phyloP scores from a whole-genome alignment of 345 rosid genomes.

The Bruguiera sexangula region DNA sequence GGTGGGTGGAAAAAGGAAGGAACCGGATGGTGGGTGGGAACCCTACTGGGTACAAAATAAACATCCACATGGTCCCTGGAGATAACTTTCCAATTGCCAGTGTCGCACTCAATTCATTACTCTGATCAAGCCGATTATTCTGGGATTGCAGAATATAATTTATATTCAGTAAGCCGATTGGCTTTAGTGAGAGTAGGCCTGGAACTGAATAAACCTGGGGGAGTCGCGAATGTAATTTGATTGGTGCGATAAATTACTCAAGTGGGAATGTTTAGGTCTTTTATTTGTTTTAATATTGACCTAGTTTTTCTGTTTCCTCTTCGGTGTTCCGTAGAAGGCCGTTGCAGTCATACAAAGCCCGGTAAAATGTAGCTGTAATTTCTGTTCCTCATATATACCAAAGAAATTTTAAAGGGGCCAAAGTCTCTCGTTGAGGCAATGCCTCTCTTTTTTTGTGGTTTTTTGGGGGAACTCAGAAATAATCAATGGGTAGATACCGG shows the following conservation, averaged over 20 bases:
- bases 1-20: conserved; percentile 73
- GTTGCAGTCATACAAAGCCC: conserved; percentile 37
- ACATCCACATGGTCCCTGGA: conserved; percentile 75
- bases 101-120: conserved; percentile 9
- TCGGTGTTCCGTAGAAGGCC: conserved; percentile 39
- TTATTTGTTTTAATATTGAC: conserved; percentile 31
- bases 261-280: conserved; percentile 30
- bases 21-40: conserved; percentile 81
- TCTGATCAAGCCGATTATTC: conserved; percentile 23
- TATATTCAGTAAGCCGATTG: conserved; percentile 30
- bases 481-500: no score
- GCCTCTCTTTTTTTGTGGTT: accelerated
- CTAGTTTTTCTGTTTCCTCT: conserved; percentile 20
- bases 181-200: conserved; percentile 26
- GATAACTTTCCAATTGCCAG: conserved; percentile 20
- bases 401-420: conserved; percentile 26
- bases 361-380: conserved; percentile 43
- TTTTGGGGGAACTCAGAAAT: no score
- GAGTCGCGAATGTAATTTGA: conserved; percentile 33
- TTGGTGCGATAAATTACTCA: conserved; percentile 45
- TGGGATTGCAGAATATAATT: conserved; percentile 25
- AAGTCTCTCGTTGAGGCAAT: no score
- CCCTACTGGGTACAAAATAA: conserved; percentile 33
- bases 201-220: conserved; percentile 46
- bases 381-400: conserved; percentile 37